These are phyloP conservation scores for Alectoria sarmentosa DNA, from an alignment of 495 filamentous ascomycete genomes.

Conservation along the genomic window DNA sequence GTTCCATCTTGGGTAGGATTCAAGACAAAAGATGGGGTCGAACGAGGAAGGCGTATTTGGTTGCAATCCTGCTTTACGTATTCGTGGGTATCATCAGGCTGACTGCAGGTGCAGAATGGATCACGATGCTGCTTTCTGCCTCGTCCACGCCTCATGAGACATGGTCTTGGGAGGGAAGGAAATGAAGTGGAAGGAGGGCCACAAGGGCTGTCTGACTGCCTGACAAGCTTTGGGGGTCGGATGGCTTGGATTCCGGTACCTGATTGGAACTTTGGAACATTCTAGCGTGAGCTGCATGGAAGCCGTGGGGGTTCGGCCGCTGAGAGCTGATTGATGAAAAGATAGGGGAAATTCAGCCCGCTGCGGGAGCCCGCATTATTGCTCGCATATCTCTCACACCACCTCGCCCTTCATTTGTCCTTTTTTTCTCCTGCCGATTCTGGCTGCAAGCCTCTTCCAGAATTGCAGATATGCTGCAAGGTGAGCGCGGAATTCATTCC, in stretches of 20 bases:
- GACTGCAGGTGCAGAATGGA: not conserved
- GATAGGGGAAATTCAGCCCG: not conserved
- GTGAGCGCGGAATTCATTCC: not conserved
- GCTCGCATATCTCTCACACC: not conserved
- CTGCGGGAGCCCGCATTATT: not conserved
- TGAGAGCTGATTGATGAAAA: not conserved
- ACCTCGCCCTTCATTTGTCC: not conserved
- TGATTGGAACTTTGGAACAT: constrained; percentile 16
- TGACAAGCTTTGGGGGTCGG: constrained; percentile 7
- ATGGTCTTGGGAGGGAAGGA: too few species aligned
- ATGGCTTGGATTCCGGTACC: constrained; percentile 5
- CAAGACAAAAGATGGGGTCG: not conserved
- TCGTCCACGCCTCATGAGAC: not conserved
- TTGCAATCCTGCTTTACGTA: not conserved
- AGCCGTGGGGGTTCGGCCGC: not conserved
- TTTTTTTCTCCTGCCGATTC: not conserved
- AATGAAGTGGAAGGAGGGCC: not conserved
- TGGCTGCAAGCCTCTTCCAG: not conserved
- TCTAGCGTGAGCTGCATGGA: constrained; percentile 10
- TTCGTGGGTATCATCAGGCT: not conserved
- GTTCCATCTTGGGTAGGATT: not conserved
- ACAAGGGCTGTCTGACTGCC: constrained; percentile 6
- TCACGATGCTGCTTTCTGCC: not conserved
- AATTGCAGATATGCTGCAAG: not conserved
- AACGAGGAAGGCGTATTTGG: not conserved